Base-by-base conservation (phyloP, 331 rosid genomes). In the Telfairia occidentalis region DNA sequence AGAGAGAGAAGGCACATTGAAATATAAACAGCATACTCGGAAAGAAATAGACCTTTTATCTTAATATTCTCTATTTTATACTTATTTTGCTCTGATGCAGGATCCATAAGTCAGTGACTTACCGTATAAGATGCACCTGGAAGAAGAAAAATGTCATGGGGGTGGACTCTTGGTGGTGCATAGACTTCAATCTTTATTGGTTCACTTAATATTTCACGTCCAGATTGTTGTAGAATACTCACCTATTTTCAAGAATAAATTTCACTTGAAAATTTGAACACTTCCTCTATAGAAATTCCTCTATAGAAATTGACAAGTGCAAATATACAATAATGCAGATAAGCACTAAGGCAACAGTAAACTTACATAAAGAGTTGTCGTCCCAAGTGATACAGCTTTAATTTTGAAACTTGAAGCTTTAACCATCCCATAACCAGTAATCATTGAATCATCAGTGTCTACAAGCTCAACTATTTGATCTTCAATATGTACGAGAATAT, bases 41-140 rank as follows among this genome's bases (percentile, higher is more conserved):
- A 52, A 38, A 35, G 9, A 7, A 74, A 74, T 5, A 1, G 19
- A 26, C 52, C 53, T 54, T 21, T 53, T 53, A 54, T 40, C 37
- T 19, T 52, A 21, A 73, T 4, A 7, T 46, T 52, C 69, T 19
- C 53, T 11, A 53, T 10, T 72, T 50, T 2, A 34, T 49, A 24
- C 13, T 16, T 30, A 30, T 30, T 73, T 53, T 73, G 5, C 71
- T 28, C 24, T 40, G n/a, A 24, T 55, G 28, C 24, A 21, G 52
- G n/a, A 58, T 32, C 37, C n/a, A 32, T 64, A 23, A 73, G 43
- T 83, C 19, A 38, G 45, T 58, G 78, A 72, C 91, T 77, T 92
- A 92, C 98, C 90, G 82, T 85, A 82, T 84, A 89, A 37, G 97
- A 86, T 42, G 95, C 92, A 82, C 96, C 95, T 34, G 97, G 98